Conservation (phyloP, 2,329 filamentous ascomycete species). For the Immersiporthe knoxdaviesiana region DNA sequence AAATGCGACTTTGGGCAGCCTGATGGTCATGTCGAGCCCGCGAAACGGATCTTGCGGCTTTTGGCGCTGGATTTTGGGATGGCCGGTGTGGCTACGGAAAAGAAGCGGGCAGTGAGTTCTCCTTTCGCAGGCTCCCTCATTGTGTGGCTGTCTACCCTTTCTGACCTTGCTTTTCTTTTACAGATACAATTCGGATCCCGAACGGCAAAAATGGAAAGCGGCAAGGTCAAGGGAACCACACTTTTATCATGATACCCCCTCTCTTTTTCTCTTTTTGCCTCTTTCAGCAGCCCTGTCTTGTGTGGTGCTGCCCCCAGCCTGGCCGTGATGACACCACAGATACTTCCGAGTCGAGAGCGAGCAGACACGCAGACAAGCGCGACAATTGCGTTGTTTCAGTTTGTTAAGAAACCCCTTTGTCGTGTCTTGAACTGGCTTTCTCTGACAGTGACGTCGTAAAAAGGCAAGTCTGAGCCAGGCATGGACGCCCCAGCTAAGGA, state of each 20-base stretch:
- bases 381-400: conserved; percentile 52
- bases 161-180: conserved; percentile 14
- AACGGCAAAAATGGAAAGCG: conserved; percentile 80
- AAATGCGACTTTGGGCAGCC: conserved; percentile 83
- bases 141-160: neutral
- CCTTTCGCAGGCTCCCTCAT: neutral
- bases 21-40: conserved; percentile 63
- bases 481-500: neutral
- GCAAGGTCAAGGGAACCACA: conserved; percentile 70
- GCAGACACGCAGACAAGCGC: conserved; percentile 19
- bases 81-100: conserved; percentile 74
- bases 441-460: conserved; percentile 41
- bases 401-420: conserved; percentile 48
- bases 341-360: conserved; percentile 69
- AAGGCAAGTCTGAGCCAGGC: conserved; percentile 45
- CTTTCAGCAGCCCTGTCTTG: neutral
- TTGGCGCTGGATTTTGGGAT: conserved; percentile 77
- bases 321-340: conserved; percentile 73
- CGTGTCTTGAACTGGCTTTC: conserved; percentile 34
- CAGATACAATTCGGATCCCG: conserved; percentile 82
- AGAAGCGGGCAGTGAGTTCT: conserved; percentile 79
- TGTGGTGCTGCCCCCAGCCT: conserved; percentile 29
- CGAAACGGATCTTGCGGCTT: conserved; percentile 79
- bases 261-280: conserved; percentile 10
- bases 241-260: conserved; percentile 49